Base-by-base conservation (phyloP, 2,329 filamentous ascomycete species). In the Cytospora leucostoma region DNA sequence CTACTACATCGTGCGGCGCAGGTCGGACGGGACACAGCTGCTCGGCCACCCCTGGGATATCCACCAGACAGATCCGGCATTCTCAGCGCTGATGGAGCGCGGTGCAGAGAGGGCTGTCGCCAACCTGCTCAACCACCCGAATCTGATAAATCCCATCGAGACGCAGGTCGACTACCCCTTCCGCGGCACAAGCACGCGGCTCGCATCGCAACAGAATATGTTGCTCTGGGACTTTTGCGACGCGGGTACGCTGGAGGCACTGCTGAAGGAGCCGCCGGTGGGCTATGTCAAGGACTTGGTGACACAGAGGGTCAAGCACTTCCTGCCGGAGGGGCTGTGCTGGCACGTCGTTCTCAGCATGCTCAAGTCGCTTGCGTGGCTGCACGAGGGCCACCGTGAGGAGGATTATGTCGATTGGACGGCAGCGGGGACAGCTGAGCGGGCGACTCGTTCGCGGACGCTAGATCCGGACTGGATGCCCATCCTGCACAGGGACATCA, bases 311-410 rank as follows among this genome's bases (percentile, higher is more conserved):
- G 53, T 60, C 40, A 40, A 40, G 32, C 71, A 69, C 13, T 81
- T 80, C 66, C 69, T 84, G 13, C 82, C 82, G 0, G 83, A 86
- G 67, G 75, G 76, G 2, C 73, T 86, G 13, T 82, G 82, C 66
- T 86, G 83, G 83, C 83, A 86, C 68, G 82, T 86, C 10, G 74
- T 82, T 13, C 70, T 74, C 12, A 80, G 78, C 8, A 70, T 85
- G 54, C 71, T 80, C 15, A 74, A 75, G n/a, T 82, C 81, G 2
- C 74, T 85, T 47, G 71, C 79, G 35, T 85, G 80, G 75, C 71
- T 86, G 21, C 84, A 86, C 69, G 77, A 83, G 52, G 83, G 83
- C 17, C 71, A 73, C 59, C 70, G 71, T 5, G 67, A 74, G 13
- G 66, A 68, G 34, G 64, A 65, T 21, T 58, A 71, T 44, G 1